Evolutionary conservation across 2,329 filamentous ascomycete genomes (phyloP), one percentile per base, ranked within the genome.

Genomic region (Daldinia sp.): DNA sequence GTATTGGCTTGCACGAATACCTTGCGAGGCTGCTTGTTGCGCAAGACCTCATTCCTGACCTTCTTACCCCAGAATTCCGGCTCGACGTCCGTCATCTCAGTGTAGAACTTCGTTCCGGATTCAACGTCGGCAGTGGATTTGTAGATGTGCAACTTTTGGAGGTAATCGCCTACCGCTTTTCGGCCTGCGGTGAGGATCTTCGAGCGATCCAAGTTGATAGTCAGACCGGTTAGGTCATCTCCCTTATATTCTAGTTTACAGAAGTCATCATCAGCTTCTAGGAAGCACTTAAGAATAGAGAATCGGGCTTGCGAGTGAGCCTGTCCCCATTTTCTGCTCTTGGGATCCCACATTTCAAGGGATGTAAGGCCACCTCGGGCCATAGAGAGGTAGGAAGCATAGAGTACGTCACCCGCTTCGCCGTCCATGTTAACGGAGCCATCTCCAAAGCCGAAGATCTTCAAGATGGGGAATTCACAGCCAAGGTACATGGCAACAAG

Each of bases 1-100:
- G 94, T 97, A 77, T 96, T 98, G 62, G 92, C 93, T 81, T 97
- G 94, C 55, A 97, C 93, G 80, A 96, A 97, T 43, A 97, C 90
- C 82, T 94, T 94, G 62, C 91, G 82, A n/a, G 91, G 91, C 78
- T 91, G 90, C 80, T 92, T 92, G 77, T 92, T 91, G 71, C 84
- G 82, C 39, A 94, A 78, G 21, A 94, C 91, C 63, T 91, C 85
- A 47, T 90, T 87, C 58, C 94, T 85, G 23, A 97, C 87, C 78
- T 90, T 90, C 67, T 86, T 87, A 57, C 90, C 93, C 86, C 92
- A 97, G 81, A 92, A 97, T 35, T 92, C 89, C 53, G 87, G 79
- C 61, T 91, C 91, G 19, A 97, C 94, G 21, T 85, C 81, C 6
- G 94, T 96, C 83, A 97, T 94, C 27, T 90, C 85, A 63, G 90